phyloP scores from a whole-genome alignment of 169 alveolate species.

The Plasmodium relictum region DNA sequence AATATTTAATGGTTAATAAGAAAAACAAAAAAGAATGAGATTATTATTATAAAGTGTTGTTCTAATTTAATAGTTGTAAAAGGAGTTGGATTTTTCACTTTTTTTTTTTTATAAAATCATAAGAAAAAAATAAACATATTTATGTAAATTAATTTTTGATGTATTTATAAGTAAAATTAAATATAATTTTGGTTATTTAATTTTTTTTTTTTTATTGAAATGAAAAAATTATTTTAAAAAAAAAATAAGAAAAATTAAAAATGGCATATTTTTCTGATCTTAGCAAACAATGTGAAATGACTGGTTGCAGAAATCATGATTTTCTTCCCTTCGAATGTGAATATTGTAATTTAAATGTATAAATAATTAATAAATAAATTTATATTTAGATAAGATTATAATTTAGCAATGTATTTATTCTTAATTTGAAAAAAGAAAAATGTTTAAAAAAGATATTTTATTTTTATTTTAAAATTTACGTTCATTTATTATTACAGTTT shows the following conservation, averaged over 20 bases:
- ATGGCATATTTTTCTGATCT: conserved; percentile 74
- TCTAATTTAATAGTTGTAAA: too few relatives aligned
- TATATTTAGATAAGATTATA: neutral
- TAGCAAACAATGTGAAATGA: conserved; percentile 42
- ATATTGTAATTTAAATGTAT: conserved; percentile 57
- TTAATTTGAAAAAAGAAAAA: neutral
- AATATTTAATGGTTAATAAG: too few relatives aligned
- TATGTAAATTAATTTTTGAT: too few relatives aligned
- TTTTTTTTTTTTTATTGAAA: neutral
- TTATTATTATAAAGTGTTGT: too few relatives aligned
- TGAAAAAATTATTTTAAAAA: neutral
- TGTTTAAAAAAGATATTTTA: neutral
- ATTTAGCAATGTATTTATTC: neutral
- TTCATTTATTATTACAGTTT: conserved; percentile 32
- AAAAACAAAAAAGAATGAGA: too few relatives aligned
- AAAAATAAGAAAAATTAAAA: neutral
- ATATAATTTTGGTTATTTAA: too few relatives aligned
- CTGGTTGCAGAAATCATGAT: conserved; percentile 72
- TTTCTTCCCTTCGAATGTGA: conserved; percentile 74
- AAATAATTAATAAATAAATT: neutral
- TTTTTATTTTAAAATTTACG: neutral
- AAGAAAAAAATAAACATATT: too few relatives aligned
- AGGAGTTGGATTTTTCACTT: too few relatives aligned
- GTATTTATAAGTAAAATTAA: too few relatives aligned
- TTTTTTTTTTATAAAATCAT: too few relatives aligned